Percentiles rank a stretch among this genome's conserved stretches.
Evolutionary conservation across 331 rosid species (phyloP).

Genomic region (Stylosanthes scabra): DNA sequence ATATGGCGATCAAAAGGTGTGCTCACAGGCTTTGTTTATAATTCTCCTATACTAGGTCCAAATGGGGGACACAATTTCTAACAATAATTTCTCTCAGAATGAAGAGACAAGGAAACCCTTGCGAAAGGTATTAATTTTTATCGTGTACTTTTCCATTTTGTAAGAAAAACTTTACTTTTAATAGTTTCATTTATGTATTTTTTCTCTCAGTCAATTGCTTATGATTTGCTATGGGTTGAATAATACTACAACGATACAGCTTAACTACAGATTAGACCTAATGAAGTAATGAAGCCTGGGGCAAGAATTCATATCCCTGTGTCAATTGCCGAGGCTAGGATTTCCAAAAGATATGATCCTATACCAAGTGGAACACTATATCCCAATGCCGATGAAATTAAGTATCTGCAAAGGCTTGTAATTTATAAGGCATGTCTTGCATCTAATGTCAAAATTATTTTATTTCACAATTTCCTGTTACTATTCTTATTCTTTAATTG

Average conservation of each 20-base stretch:
- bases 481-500: conserved; percentile 10
- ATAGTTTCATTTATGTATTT: neutral
- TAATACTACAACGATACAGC: conserved; percentile 57
- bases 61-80: conserved; percentile 51
- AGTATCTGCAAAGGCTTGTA: conserved; percentile 90
- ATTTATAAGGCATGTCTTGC: conserved; percentile 74
- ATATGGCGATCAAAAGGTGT: conserved; percentile 4
- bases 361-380: conserved; percentile 92
- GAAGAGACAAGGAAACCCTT: conserved; percentile 47
- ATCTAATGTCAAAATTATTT: conserved; percentile 28
- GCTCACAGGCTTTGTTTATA: conserved; percentile 3
- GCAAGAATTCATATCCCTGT: conserved; percentile 70
- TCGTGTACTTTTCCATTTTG: conserved; percentile 25
- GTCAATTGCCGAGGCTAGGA: conserved; percentile 77
- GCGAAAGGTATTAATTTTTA: conserved; percentile 62
- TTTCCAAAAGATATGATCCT: conserved; percentile 87
- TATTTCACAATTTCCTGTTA: conserved; percentile 30
- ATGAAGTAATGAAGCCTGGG: conserved; percentile 73
- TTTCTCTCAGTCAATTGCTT: conserved; percentile 14
- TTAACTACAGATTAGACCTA: conserved; percentile 74
- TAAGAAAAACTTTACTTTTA: conserved; percentile 20
- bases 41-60: conserved; percentile 62
- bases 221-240: conserved; percentile 44
- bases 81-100: conserved; percentile 42
- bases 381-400: conserved; percentile 95